Evolutionary conservation across 1,139 yeast species (phyloP).

Genomic region (Pichia sp.): DNA sequence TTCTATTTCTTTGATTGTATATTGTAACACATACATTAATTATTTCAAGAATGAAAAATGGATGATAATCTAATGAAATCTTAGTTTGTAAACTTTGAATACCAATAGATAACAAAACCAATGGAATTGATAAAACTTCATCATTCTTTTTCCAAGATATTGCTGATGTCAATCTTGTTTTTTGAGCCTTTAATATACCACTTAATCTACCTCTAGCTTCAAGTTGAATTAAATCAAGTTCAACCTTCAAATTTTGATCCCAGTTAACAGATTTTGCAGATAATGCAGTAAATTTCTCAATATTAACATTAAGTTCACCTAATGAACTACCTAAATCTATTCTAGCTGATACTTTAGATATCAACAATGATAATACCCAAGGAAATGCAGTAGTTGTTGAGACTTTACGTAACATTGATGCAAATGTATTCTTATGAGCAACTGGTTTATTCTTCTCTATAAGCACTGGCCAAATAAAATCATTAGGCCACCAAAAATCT

Average conservation of each 20-base stretch:
- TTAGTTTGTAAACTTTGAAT: conserved; percentile 52
- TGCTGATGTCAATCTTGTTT: conserved; percentile 55
- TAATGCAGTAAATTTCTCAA: conserved; percentile 63
- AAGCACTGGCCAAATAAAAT: conserved; percentile 18
- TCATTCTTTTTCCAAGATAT: conserved; percentile 61
- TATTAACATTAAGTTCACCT: conserved; percentile 52
- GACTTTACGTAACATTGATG: conserved; percentile 52
- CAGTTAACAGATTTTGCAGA: conserved; percentile 63
- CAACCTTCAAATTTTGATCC: conserved; percentile 65
- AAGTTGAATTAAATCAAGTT: conserved; percentile 49
- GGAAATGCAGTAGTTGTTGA: conserved; percentile 65
- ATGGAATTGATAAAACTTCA: conserved; percentile 49
- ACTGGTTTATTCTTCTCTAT: conserved; percentile 7
- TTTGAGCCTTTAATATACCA: conserved; percentile 50
- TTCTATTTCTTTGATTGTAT: conserved; percentile 56
- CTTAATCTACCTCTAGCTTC: conserved; percentile 73
- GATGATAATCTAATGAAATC: conserved; percentile 76
- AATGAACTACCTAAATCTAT: conserved; percentile 82
- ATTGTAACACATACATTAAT: conserved; percentile 49
- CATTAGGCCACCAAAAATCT: conserved; percentile 73
- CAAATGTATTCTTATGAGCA: conserved; percentile 36
- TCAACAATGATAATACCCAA: conserved; percentile 60
- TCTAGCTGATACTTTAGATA: conserved; percentile 47
- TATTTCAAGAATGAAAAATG: conserved; percentile 61
- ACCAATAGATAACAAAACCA: conserved; percentile 58